Base-by-base conservation (phyloP, 495 filamentous ascomycete genomes). In the Neurospora sublineolata region DNA sequence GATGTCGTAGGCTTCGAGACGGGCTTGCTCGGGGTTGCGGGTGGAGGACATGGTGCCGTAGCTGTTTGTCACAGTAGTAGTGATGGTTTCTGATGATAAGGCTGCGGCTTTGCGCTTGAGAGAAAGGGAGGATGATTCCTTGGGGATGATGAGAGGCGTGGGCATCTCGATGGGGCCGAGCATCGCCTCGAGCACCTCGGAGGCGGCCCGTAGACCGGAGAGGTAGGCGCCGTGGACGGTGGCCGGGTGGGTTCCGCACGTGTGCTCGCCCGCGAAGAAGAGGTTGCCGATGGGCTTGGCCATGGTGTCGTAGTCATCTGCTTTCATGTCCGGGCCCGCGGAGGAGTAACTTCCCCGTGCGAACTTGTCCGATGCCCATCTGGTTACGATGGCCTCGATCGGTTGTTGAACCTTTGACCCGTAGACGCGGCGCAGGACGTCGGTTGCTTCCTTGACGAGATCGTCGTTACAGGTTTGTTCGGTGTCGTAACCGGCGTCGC, bases 201-300 rank as follows among this genome's bases (percentile, higher is more conserved):
- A 87, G 3, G 96, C 95, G 4, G 92, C 94, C 20, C 94, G 89
- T 4, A 97, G 85, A 10, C 95, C 95, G 9, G 94, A 96, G 27
- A 99, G 88, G 79, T 97, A 99, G 7, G 95, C 95, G 8, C 95
- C 95, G 75, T 99, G 95, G 1, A 98, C 95, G 6, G 95, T 98
- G 37, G 95, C 95, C 10, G 95, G 95, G 79, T 99, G 94, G 3
- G 93, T 96, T 67, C 92, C 93, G 79, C 91, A 97, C 4, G 95
- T 97, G 44, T 95, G 94, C 82, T 99, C 95, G 33, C 95, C 95
- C 4, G 96, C 95, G 81, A 99, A 99, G 83, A 94, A 94, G 20
- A 99, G 83, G 72, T 95, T 97, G 42, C 92, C 93, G 67, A 97
- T 83, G 3, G 89, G 82, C 73, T 86, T 82, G n/a, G 95, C 94